Evolutionary conservation across 306 rosid genomes (phyloP).

Genomic region (Malus sylvestris): DNA sequence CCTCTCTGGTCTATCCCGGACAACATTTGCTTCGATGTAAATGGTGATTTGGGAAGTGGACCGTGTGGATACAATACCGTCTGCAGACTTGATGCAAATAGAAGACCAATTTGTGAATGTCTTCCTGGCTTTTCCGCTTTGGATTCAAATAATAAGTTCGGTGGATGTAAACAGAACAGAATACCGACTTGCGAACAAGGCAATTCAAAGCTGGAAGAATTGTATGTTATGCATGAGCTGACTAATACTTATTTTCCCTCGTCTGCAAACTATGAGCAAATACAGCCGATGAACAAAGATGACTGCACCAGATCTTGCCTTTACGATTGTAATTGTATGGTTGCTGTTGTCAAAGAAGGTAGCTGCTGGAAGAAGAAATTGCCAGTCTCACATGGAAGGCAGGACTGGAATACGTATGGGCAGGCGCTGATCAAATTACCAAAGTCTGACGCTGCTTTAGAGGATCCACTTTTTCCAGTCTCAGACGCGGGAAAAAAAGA

Average conservation of each 20-base stretch:
- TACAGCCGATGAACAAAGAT: neutral
- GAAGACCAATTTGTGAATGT: slow-evolving; percentile 14
- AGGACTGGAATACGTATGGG: neutral
- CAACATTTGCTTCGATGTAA: slow-evolving; percentile 11
- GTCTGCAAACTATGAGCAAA: neutral
- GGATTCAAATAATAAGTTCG: slow-evolving; percentile 7
- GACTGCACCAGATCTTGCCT: slow-evolving; percentile 6
- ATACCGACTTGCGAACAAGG: neutral
- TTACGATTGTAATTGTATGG: slow-evolving; percentile 10
- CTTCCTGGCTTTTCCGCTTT: slow-evolving; percentile 13
- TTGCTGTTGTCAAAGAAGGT: neutral
- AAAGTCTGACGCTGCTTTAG: neutral
- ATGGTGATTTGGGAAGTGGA: neutral
- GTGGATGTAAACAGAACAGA: slow-evolving; percentile 11
- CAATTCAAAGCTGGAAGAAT: neutral
- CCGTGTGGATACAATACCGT: slow-evolving; percentile 20
- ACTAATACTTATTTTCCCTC: neutral
- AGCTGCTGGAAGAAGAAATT: slow-evolving; percentile 6
- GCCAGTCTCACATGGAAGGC: slow-evolving; percentile 26
- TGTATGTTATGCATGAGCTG: neutral
- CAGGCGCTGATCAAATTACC: slow-evolving; percentile 2
- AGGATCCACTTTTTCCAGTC: neutral
- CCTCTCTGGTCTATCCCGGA: slow-evolving; percentile 14
- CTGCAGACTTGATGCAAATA: neutral
- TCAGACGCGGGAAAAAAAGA: neutral